Percentiles rank a stretch among this genome's conserved stretches.
These are phyloP conservation scores for Fomitopsis betulina DNA, from an alignment of 1,284 basidiomycete species.

Conservation along the genomic window DNA sequence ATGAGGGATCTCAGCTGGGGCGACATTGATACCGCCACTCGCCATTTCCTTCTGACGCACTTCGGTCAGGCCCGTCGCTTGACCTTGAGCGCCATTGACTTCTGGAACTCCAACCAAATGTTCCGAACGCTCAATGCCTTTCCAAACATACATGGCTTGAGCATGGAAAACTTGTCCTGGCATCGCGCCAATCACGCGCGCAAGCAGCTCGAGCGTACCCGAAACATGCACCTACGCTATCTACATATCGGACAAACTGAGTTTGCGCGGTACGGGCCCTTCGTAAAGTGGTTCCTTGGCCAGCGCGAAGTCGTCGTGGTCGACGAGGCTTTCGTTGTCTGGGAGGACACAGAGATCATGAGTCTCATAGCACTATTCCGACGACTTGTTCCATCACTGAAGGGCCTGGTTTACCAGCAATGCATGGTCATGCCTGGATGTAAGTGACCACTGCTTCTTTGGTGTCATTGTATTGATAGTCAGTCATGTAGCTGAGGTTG, in stretches of 20 bases:
- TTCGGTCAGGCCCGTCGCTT: neutral
- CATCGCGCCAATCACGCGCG: slow-evolving; percentile 5
- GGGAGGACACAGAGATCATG: slow-evolving; percentile 7
- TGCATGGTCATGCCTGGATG: slow-evolving; percentile 4
- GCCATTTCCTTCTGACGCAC: slow-evolving; percentile 3
- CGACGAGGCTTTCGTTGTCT: slow-evolving; percentile 4
- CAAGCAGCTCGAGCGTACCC: neutral
- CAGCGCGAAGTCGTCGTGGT: slow-evolving; percentile 1
- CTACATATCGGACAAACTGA: slow-evolving; percentile 6
- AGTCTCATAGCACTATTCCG: slow-evolving; percentile 1
- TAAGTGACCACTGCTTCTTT: neutral
- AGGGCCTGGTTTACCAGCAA: slow-evolving; percentile 3
- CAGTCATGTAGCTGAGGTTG: neutral
- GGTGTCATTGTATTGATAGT: neutral
- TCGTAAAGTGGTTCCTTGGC: slow-evolving; percentile 5
- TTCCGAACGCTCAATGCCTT: slow-evolving; percentile 6
- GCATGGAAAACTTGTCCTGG: slow-evolving; percentile 5
- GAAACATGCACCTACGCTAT: neutral
- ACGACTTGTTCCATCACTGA: slow-evolving; percentile 1
- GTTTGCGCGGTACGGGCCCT: slow-evolving; percentile 4
- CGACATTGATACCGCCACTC: neutral
- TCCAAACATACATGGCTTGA: neutral
- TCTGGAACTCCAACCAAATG: slow-evolving; percentile 10
- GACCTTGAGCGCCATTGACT: slow-evolving; percentile 3
- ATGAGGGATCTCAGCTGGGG: slow-evolving; percentile 10